Conservation (phyloP, 768 basidiomycete species). For the Tylopilus plumbeoviolaceoides region DNA sequence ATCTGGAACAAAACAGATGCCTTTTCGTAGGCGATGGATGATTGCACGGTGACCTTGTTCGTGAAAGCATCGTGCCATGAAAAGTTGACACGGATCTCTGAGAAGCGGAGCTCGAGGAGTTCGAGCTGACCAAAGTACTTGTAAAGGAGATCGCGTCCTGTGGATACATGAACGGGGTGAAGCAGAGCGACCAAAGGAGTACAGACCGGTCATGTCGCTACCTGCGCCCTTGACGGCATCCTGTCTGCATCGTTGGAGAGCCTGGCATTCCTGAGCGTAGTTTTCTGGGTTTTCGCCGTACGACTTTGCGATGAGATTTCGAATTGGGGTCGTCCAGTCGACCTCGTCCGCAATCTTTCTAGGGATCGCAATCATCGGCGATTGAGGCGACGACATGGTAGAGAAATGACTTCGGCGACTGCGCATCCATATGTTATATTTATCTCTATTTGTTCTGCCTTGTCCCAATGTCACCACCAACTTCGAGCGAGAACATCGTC, state of each 20-base stretch:
- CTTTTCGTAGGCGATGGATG: slow-evolving; percentile 97
- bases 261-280: slow-evolving; percentile 78
- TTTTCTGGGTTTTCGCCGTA: slow-evolving; percentile 92
- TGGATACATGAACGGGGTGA: background rate
- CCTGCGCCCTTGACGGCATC: slow-evolving; percentile 97
- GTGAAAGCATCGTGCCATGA: slow-evolving; percentile 98
- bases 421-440: slow-evolving; percentile 15
- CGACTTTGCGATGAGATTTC: slow-evolving; percentile 79
- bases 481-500: slow-evolving; percentile 87
- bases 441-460: slow-evolving; percentile 8
- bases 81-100: slow-evolving; percentile 94
- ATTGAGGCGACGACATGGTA: slow-evolving; percentile 70
- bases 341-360: slow-evolving; percentile 95
- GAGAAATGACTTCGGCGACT: background rate
- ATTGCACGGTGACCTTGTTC: slow-evolving; percentile 87
- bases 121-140: slow-evolving; percentile 99
- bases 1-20: slow-evolving; percentile 97
- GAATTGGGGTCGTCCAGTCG: slow-evolving; percentile 91
- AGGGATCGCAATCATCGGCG: slow-evolving; percentile 89
- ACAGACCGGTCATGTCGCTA: slow-evolving; percentile 87
- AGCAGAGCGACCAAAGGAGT: background rate
- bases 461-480: slow-evolving; percentile 49
- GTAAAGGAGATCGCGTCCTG: slow-evolving; percentile 91
- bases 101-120: slow-evolving; percentile 92
- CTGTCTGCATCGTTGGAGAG: slow-evolving; percentile 87